Percentiles rank a stretch among this genome's conserved stretches.
Conservation (phyloP, 345 rosid genomes). For the Trapa incisa region DNA sequence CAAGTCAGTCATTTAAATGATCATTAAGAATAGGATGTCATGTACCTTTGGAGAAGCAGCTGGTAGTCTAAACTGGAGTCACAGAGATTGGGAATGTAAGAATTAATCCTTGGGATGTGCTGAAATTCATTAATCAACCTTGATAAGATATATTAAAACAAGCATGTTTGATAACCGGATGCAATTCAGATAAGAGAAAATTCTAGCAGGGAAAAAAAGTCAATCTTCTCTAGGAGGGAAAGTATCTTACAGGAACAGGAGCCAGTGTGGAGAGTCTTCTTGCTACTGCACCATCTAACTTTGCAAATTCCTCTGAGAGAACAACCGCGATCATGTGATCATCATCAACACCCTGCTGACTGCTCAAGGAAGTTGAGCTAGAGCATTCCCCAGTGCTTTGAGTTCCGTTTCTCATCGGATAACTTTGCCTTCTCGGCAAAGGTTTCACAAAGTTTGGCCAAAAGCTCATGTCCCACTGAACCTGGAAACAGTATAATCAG, state of each 20-base stretch:
- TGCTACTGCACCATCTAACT: constrained; percentile 62
- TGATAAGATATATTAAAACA: constrained; percentile 1
- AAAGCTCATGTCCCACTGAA: background rate
- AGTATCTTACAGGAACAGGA: constrained; percentile 50
- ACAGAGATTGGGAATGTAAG: constrained; percentile 57
- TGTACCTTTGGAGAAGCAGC: constrained; percentile 74
- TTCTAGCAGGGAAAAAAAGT: background rate
- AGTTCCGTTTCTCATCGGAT: constrained; percentile 22
- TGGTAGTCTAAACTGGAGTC: constrained; percentile 89
- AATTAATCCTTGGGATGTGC: constrained; percentile 79
- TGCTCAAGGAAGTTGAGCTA: constrained; percentile 73
- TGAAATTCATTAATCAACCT: constrained; percentile 15
- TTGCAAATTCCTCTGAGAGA: constrained; percentile 65
- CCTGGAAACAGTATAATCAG: background rate
- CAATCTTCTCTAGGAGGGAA: background rate
- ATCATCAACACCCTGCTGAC: constrained; percentile 61
- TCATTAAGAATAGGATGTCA: too few relatives aligned
- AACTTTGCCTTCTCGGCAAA: constrained; percentile 1
- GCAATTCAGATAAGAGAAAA: background rate
- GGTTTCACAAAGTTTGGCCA: background rate
- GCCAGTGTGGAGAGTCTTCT: constrained; percentile 68
- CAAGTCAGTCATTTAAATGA: background rate
- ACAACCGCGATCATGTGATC: constrained; percentile 77
- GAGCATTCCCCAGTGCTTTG: constrained; percentile 51
- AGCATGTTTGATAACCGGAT: background rate